phyloP scores from a whole-genome alignment of 2,329 filamentous ascomycete species.

The Sclerotiophoma versabilis region DNA sequence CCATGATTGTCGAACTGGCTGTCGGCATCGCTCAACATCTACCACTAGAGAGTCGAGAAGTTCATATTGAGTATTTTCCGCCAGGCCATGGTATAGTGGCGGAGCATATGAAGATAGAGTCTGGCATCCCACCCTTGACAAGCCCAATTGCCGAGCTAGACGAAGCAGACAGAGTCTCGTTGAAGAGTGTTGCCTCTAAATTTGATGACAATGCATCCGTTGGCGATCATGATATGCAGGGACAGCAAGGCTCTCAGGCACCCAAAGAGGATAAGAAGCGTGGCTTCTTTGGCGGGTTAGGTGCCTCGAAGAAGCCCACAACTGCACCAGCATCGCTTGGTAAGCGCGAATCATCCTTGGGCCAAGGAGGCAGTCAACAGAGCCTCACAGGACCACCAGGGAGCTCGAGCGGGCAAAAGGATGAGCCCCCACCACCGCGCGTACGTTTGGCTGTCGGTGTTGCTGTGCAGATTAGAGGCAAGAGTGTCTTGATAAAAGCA shows the following conservation, averaged over 20 bases:
- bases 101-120: slow-evolving; percentile 85
- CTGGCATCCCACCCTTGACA: slow-evolving; percentile 57
- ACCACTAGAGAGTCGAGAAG: slow-evolving; percentile 88
- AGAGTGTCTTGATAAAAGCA: slow-evolving; percentile 58
- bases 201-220: slow-evolving; percentile 38
- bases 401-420: slow-evolving; percentile 48
- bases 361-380: slow-evolving; percentile 46
- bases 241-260: slow-evolving; percentile 39
- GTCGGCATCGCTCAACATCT: slow-evolving; percentile 85
- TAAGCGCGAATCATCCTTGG: slow-evolving; percentile 51
- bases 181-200: slow-evolving; percentile 44
- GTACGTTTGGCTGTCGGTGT: slow-evolving; percentile 58
- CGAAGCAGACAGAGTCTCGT: slow-evolving; percentile 51
- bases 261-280: slow-evolving; percentile 46
- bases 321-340: slow-evolving; percentile 41
- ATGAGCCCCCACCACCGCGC: slow-evolving; percentile 52
- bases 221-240: slow-evolving; percentile 41
- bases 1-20: slow-evolving; percentile 92
- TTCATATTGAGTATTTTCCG: slow-evolving; percentile 83
- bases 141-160: slow-evolving; percentile 52
- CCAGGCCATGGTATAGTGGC: slow-evolving; percentile 75
- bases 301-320: slow-evolving; percentile 48
- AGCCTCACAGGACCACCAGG: slow-evolving; percentile 48
- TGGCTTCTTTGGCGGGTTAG: slow-evolving; percentile 54
- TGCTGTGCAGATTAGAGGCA: slow-evolving; percentile 57